Percentiles rank a stretch among this genome's conserved stretches.
phyloP scores from a whole-genome alignment of 345 rosid species.

The Kandelia obovata region DNA sequence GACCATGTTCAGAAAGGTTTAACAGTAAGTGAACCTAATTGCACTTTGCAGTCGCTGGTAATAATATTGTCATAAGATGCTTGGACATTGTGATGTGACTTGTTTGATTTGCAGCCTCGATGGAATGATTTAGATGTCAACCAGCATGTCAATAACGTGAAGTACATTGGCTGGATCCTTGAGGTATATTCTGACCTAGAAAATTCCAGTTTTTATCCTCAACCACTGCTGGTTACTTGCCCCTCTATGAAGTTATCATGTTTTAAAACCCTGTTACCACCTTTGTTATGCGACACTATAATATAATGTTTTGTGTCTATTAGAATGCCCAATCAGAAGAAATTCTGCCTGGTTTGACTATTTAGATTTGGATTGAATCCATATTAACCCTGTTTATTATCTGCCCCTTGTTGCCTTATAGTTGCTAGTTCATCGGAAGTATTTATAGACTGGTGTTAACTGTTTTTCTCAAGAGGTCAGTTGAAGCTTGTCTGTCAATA shows the following conservation, averaged over 20 bases:
- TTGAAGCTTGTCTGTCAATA: background rate
- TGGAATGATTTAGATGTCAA: slow-evolving; percentile 98
- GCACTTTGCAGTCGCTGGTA: background rate
- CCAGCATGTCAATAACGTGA: slow-evolving; percentile 98
- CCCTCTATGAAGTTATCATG: background rate
- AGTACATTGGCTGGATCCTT: slow-evolving; percentile 94
- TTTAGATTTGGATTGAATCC: background rate
- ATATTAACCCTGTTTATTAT: too few species aligned
- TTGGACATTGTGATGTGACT: background rate
- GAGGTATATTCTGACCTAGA: slow-evolving; percentile 48
- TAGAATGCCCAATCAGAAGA: background rate
- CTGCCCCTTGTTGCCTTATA: too few species aligned
- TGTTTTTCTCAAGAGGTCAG: background rate
- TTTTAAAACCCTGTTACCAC: background rate
- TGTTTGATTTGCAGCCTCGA: slow-evolving; percentile 61
- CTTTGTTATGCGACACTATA: too few species aligned
- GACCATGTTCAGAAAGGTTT: slow-evolving; percentile 71
- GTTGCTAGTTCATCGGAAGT: background rate
- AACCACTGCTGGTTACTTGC: background rate
- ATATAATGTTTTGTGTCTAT: background rate
- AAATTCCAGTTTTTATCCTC: background rate
- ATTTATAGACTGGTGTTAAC: background rate
- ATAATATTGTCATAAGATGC: background rate
- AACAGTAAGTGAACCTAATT: slow-evolving; percentile 50
- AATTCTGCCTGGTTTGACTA: background rate